Conservation (phyloP, 164 flowering plant species). For the Macadamia integrifolia region DNA sequence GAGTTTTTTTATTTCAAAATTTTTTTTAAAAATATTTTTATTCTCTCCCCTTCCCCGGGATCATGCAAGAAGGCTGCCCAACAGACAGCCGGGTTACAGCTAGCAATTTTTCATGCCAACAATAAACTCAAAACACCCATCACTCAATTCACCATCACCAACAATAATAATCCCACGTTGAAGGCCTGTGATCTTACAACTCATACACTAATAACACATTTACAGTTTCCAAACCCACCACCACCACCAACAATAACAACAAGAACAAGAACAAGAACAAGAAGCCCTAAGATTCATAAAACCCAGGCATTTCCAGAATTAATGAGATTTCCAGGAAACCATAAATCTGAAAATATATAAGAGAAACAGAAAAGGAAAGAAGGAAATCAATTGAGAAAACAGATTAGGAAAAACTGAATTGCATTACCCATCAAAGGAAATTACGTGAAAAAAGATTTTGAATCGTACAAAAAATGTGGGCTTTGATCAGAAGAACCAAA, state of each 20-base stretch:
- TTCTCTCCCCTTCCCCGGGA: conserved; percentile 16
- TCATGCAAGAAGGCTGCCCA: conserved; percentile 89
- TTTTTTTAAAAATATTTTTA: not conserved
- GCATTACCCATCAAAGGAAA: too few species aligned
- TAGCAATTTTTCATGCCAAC: conserved; percentile 57
- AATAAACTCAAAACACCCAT: conserved; percentile 21
- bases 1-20: not conserved
- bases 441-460: too few species aligned
- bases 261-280: too few species aligned
- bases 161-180: conserved; percentile 44
- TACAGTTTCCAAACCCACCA: too few species aligned
- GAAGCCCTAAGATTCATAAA: not conserved
- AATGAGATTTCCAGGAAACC: not conserved
- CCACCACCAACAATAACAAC: too few species aligned
- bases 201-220: not conserved
- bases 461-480: too few species aligned
- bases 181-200: conserved; percentile 21
- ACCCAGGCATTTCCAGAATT: not conserved
- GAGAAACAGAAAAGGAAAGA: not conserved
- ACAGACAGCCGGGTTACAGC: conserved; percentile 78
- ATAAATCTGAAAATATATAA: not conserved
- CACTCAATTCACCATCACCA: conserved; percentile 15
- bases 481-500: not conserved
- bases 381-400: not conserved
- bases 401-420: not conserved